Evolutionary conservation across 208 protist species (phyloP), one percentile per base, ranked within the genome.

Genomic region (Trypanosoma lewisi): DNA sequence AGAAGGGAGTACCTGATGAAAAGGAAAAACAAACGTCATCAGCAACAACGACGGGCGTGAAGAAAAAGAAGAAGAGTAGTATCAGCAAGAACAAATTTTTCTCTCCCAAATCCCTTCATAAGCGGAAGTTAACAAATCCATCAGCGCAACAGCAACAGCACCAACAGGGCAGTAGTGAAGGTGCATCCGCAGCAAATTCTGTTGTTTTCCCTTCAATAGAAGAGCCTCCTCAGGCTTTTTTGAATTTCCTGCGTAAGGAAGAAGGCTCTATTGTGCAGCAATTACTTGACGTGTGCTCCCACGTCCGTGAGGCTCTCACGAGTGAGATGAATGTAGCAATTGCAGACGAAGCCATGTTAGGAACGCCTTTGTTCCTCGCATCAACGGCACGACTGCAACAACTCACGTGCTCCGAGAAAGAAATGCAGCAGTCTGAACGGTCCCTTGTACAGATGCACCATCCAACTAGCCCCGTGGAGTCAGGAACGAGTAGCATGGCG

Each of bases 181-280:
- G 16, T 42, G 11, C 8, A n/a, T 12, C 51, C 42, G 25, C 3
- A 19, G n/a, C 42, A 21, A 16, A 21, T 7, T 52, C 52, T 19
- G 14, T 54, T 8, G 11, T 2, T 49, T 14, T 60, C 0, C 37
- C 58, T 39, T 47, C 44, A 36, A 27, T 17, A 30, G 33, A 19
- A 28, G 67, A 59, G 12, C 48, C 53, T 44, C 53, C 58, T 23
- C 4, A 17, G 2, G 58, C 12, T 0, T 73, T 67, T 67, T 17
- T 67, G 27, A 45, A 49, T 14, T 54, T 67, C 49, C 36, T 73
- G 27, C 39, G 45, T 21, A 11, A 39, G 36, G 59, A 73, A 36
- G 67, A 73, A 34, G 27, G 42, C 27, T 19, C 1, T 41, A 73
- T 73, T 42, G 67, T 73, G 53, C 59, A 67, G 44, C 31, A 73